Conservation (phyloP, 140 eudicot species). For the Erigeron philadelphicus region DNA sequence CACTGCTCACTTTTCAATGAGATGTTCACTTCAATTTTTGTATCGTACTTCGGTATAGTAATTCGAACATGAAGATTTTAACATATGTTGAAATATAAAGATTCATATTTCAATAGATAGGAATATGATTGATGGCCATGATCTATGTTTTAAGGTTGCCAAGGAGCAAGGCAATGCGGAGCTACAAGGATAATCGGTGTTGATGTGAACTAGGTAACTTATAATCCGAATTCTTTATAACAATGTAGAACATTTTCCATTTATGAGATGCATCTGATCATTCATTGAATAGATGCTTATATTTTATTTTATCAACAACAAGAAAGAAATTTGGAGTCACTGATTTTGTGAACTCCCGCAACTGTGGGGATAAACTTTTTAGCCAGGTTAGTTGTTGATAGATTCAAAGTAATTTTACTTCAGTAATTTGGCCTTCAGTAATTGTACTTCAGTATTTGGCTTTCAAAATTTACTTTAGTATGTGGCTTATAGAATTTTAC, state of each 20-base stretch:
- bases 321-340: conserved; percentile 68
- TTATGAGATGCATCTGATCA: not conserved
- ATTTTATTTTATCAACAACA: conserved; percentile 13
- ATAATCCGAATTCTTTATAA: not conserved
- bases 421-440: no score
- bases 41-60: no score
- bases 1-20: no score
- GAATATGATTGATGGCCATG: not conserved
- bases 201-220: conserved; percentile 53
- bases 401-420: no score
- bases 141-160: conserved; percentile 45
- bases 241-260: not conserved
- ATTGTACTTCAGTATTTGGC: no score
- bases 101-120: not conserved
- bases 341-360: conserved; percentile 57
- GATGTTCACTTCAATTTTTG: no score
- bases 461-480: no score
- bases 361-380: conserved; percentile 47
- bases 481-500: no score
- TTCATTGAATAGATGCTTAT: not conserved
- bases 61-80: not conserved
- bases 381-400: conserved; percentile 49
- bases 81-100: not conserved
- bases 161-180: conserved; percentile 71
- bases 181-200: conserved; percentile 71